A percentile compares a stretch with the other conserved stretches of the same genome.
Conservation (phyloP, 1,139 yeast species). For the Nakaseomyces sp. region DNA sequence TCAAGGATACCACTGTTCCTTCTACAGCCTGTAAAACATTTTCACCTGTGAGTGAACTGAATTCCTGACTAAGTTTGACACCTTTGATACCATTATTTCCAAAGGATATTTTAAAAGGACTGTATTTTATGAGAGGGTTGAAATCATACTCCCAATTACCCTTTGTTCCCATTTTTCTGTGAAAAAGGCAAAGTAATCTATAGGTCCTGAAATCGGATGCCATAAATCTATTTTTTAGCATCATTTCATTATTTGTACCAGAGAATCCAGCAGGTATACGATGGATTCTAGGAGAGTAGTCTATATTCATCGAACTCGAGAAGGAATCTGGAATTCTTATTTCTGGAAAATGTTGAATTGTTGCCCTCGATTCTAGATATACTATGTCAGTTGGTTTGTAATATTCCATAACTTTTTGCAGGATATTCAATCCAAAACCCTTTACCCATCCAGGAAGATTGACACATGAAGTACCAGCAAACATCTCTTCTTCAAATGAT, state of each 20-base stretch:
- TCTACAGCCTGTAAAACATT: constrained; percentile 44
- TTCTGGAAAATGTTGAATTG: constrained; percentile 23
- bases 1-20: constrained; percentile 46
- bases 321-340: constrained; percentile 21
- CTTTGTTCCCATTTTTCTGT: constrained; percentile 28
- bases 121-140: constrained; percentile 37
- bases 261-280: constrained; percentile 13
- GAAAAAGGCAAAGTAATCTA: constrained; percentile 47
- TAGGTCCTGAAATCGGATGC: constrained; percentile 46
- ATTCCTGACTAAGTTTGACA: constrained; percentile 32
- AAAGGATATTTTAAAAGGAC: constrained; percentile 48
- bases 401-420: constrained; percentile 40
- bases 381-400: constrained; percentile 51
- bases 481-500: constrained; percentile 26
- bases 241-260: constrained; percentile 3
- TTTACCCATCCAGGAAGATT: constrained; percentile 94
- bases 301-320: constrained; percentile 13
- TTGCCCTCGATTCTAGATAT: constrained; percentile 36
- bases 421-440: constrained; percentile 71
- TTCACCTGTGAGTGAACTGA: constrained; percentile 33
- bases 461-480: constrained; percentile 45
- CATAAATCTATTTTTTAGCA: constrained; percentile 15
- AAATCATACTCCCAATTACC: constrained; percentile 38
- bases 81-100: constrained; percentile 22
- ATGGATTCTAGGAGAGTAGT: constrained; percentile 17